Percentiles rank a stretch among this genome's conserved stretches.
Conservation (phyloP, 192 early-diverging fungal genomes). For the Gamsiella multidivaricata region DNA sequence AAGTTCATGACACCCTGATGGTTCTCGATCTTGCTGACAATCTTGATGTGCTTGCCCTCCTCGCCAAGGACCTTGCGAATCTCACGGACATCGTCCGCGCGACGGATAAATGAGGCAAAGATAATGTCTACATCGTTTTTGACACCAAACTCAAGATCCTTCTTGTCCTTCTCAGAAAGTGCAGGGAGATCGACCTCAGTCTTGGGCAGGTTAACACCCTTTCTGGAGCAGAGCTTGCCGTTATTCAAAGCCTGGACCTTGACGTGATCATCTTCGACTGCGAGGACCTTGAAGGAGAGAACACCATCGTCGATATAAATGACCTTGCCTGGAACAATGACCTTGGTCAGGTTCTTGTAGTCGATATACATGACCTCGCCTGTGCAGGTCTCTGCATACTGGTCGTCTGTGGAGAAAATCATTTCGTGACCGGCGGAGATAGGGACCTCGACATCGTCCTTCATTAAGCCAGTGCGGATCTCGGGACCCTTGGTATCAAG, state of each 20-base stretch:
- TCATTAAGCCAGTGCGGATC: slow-evolving; percentile 87
- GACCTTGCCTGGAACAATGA: slow-evolving; percentile 75
- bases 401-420: slow-evolving; percentile 77
- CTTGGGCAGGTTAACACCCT: slow-evolving; percentile 96
- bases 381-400: slow-evolving; percentile 70
- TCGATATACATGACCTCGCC: slow-evolving; percentile 81
- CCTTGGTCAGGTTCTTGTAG: slow-evolving; percentile 82
- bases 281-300: slow-evolving; percentile 94
- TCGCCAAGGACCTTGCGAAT: slow-evolving; percentile 88
- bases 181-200: slow-evolving; percentile 95
- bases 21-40: slow-evolving; percentile 98
- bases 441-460: slow-evolving; percentile 76
- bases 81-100: slow-evolving; percentile 88
- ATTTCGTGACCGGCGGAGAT: slow-evolving; percentile 84
- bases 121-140: slow-evolving; percentile 94
- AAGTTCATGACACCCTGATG: slow-evolving; percentile 98
- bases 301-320: slow-evolving; percentile 97
- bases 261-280: slow-evolving; percentile 69
- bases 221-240: slow-evolving; percentile 88
- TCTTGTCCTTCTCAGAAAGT: slow-evolving; percentile 94
- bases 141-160: slow-evolving; percentile 91
- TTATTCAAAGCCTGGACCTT: slow-evolving; percentile 83
- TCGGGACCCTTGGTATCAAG: slow-evolving; percentile 90
- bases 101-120: slow-evolving; percentile 97
- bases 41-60: slow-evolving; percentile 88